Evolutionary conservation across 768 basidiomycete genomes (phyloP).

Genomic region (Amanita pallidorosea): DNA sequence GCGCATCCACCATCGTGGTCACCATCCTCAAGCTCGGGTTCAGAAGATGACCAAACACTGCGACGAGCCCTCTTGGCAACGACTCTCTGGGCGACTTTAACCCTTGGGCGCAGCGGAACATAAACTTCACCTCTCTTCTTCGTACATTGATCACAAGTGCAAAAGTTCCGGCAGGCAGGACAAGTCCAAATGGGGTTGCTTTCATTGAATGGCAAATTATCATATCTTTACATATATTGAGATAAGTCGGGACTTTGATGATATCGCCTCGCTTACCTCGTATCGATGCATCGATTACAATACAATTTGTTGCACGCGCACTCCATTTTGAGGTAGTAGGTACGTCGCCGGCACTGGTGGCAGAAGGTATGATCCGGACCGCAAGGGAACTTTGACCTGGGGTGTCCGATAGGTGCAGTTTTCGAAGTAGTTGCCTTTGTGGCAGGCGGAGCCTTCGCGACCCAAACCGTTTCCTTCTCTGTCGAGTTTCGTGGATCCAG

Average conservation of each 20-base stretch:
- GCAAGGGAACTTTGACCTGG: not conserved
- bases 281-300: slow-evolving; percentile 9
- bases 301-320: slow-evolving; percentile 12
- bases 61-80: not conserved
- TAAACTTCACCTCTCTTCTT: slow-evolving; percentile 35
- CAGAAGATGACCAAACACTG: not conserved
- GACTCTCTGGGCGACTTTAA: not conserved
- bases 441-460: not conserved
- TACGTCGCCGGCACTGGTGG: slow-evolving; percentile 13
- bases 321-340: slow-evolving; percentile 7
- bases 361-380: slow-evolving; percentile 11
- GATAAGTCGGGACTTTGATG: not conserved
- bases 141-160: slow-evolving; percentile 39
- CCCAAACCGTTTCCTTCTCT: not conserved
- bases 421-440: not conserved
- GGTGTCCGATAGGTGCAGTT: slow-evolving; percentile 1
- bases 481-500: not conserved
- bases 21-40: not conserved
- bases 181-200: slow-evolving; percentile 22
- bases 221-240: slow-evolving; percentile 15
- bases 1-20: not conserved
- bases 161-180: slow-evolving; percentile 32
- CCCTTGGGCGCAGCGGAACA: slow-evolving; percentile 16
- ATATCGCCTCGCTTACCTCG: slow-evolving; percentile 9
- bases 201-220: slow-evolving; percentile 12